Evolutionary conservation across 2,329 filamentous ascomycete genomes (phyloP).

Genomic region (Aureobasidium sp.): DNA sequence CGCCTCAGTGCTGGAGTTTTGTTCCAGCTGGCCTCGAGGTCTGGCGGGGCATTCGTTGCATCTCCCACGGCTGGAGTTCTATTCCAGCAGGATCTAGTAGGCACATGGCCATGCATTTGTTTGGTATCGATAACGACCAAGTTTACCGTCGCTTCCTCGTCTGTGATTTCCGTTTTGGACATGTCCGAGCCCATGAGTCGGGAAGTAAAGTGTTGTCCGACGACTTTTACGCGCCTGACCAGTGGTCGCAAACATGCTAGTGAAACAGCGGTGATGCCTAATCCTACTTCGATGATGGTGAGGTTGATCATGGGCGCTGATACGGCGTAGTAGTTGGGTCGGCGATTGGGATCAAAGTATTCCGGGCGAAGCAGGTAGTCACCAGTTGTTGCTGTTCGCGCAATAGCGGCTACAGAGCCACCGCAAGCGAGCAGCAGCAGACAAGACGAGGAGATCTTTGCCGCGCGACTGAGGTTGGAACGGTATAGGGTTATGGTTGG

Average conservation of each 20-base stretch:
- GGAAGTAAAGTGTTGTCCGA: background rate
- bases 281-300: background rate
- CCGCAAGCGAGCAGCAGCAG: background rate
- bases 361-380: background rate
- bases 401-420: background rate
- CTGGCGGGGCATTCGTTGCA: background rate
- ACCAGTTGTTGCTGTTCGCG: background rate
- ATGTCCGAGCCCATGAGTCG: background rate
- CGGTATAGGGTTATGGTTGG: background rate
- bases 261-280: background rate
- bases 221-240: background rate
- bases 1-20: background rate
- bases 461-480: background rate
- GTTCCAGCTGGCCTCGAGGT: background rate
- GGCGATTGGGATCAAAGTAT: background rate
- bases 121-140: background rate
- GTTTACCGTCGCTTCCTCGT: background rate
- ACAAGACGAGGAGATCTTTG: background rate
- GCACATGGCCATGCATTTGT: background rate
- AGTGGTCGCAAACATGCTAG: slow-evolving; percentile 6
- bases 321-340: background rate
- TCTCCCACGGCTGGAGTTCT: background rate
- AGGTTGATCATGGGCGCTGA: background rate
- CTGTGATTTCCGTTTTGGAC: background rate
- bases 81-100: background rate